Evolutionary conservation across 73 alveolate genomes (phyloP).

Genomic region (Tetrahymena thermophila): DNA sequence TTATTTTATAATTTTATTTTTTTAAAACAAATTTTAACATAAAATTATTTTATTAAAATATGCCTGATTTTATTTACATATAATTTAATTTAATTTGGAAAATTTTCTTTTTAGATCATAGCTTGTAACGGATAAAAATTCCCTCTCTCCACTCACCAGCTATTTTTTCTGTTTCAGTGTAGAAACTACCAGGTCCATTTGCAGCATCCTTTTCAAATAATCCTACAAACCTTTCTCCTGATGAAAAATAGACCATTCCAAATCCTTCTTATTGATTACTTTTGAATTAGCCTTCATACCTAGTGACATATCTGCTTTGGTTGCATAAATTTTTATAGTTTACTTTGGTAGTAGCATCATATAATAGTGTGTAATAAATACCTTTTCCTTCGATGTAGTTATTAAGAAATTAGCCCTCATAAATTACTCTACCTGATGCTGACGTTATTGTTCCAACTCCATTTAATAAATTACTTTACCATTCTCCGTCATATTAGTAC

Average conservation of each 20-base stretch:
- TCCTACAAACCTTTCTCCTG: neutral
- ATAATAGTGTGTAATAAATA: neutral
- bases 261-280: neutral
- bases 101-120: neutral
- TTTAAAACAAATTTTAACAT: no score
- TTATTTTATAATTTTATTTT: no score
- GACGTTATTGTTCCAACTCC: neutral
- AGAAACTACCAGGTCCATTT: neutral
- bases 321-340: neutral
- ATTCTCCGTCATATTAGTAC: neutral
- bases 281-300: neutral
- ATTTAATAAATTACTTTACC: neutral
- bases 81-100: neutral
- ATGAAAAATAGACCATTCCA: neutral
- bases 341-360: neutral
- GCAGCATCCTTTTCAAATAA: neutral
- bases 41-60: no score
- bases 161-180: neutral
- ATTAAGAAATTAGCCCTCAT: neutral
- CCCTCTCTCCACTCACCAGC: neutral
- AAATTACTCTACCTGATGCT: neutral
- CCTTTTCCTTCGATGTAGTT: neutral
- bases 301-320: neutral
- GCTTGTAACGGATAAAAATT: neutral
- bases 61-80: no score